Base-by-base conservation (phyloP, 2,329 filamentous ascomycete species). In the Aspergillus bombycis region DNA sequence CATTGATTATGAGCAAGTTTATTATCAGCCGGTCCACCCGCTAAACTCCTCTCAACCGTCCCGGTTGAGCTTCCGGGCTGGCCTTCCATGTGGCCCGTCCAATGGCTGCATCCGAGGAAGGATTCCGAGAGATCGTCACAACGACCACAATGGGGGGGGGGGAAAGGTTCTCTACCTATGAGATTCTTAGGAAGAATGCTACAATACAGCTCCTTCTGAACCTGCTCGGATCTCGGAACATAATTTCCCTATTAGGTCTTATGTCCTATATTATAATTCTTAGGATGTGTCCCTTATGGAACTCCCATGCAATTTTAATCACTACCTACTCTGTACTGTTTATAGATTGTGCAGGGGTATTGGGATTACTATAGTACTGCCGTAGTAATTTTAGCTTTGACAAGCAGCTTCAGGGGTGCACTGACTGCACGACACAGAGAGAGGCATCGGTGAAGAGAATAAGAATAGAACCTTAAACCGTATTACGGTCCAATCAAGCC, bases 81-180 rank as follows among this genome's bases (percentile, higher is more conserved):
- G 48, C 16, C 34, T 63, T 50, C 59, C 65, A 65, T 67, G 56
- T 57, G 59, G 58, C 41, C 55, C 58, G 26, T 55, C 62, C 64
- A 67, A 67, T 64, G 46, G 54, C 19, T 21, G 43, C 57, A 50
- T 43, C 61, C 61, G 50, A 62, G 64, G 58, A 53, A 58, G 52
- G 55, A 60, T 64, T 62, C 64, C 65, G 60, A 67, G 46, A 45
- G 60, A 67, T 67, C 65, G 58, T 62, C 65, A 53, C 52, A 56
- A 38, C 43, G 43, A 58, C 46, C 16, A 23, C 43, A 58, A 52
- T 32, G 12, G 8, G 9, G 19, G 41, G n/a, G 26, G 34, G 34
- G 34, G 7, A 28, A 28, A n/a, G 26, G 46, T 50, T 50, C 26
- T 50, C 26, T 16, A 46, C 43, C 43, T 46, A 50, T 50, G 14